phyloP scores from a whole-genome alignment of 805 yeast species.

The Clavispora phyllophila region DNA sequence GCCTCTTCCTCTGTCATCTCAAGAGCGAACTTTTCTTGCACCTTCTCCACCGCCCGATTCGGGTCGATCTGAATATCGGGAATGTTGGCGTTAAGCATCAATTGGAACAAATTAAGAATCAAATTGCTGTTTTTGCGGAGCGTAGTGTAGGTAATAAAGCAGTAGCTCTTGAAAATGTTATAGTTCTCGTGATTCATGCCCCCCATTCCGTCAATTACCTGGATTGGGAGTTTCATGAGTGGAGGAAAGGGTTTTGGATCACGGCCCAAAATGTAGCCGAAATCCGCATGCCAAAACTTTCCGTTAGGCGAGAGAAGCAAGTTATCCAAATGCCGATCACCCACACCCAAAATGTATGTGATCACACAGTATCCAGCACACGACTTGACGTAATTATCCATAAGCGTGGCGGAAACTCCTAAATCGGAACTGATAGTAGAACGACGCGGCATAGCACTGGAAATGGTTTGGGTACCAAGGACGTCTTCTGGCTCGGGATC shows the following conservation, averaged over 20 bases:
- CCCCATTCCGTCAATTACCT: conserved; percentile 96
- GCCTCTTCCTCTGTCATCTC: conserved; percentile 97
- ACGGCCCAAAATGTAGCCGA: conserved; percentile 91
- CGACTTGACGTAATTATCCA: conserved; percentile 92
- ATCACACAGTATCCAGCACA: conserved; percentile 98
- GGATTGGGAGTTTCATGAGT: conserved; percentile 94
- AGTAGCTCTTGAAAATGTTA: conserved; percentile 81
- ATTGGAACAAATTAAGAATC: conserved; percentile 83
- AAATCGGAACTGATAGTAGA: conserved; percentile 27
- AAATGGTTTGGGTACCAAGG: not conserved
- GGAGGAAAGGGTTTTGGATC: conserved; percentile 99
- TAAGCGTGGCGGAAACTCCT: conserved; percentile 56
- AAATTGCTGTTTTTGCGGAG: conserved; percentile 84
- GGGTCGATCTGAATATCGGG: conserved; percentile 87
- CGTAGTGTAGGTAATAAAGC: conserved; percentile 91
- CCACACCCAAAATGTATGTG: conserved; percentile 91
- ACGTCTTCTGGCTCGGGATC: conserved; percentile 20
- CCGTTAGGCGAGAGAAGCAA: conserved; percentile 69
- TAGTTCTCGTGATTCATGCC: conserved; percentile 84
- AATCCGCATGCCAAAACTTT: conserved; percentile 96
- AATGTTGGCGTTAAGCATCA: conserved; percentile 89
- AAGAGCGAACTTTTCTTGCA: conserved; percentile 88
- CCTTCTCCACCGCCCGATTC: conserved; percentile 80
- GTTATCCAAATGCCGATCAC: conserved; percentile 95
- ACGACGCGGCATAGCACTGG: not conserved